These are phyloP conservation scores for Aspergillus sp. DNA, from an alignment of 2,329 filamentous ascomycete genomes.

Conservation along the genomic window DNA sequence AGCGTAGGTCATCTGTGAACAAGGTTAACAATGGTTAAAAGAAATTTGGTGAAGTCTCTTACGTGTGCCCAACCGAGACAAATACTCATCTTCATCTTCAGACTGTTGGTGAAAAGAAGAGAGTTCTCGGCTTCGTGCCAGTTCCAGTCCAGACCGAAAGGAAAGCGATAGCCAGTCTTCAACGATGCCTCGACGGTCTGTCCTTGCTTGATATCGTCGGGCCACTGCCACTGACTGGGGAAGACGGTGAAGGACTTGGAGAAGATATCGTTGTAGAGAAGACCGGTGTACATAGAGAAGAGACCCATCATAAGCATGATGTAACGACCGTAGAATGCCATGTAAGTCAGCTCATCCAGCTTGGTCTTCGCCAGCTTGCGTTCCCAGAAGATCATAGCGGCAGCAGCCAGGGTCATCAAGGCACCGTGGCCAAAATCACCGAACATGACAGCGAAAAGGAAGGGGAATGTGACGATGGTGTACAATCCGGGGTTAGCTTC, in stretches of 20 bases:
- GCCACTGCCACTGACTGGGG: constrained; percentile 86
- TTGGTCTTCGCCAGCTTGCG: constrained; percentile 80
- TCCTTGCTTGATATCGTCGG: constrained; percentile 66
- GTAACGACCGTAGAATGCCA: constrained; percentile 98
- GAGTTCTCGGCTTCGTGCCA: constrained; percentile 98
- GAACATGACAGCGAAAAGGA: constrained; percentile 99
- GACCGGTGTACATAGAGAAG: constrained; percentile 94
- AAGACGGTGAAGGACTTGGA: constrained; percentile 91
- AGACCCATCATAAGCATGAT: constrained; percentile 98
- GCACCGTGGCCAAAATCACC: constrained; percentile 93
- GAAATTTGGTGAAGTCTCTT: constrained; percentile 24
- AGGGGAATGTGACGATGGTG: constrained; percentile 97
- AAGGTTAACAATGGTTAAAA: constrained; percentile 2
- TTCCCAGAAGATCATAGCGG: constrained; percentile 96
- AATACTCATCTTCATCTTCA: constrained; percentile 99
- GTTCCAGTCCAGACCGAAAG: constrained; percentile 91
- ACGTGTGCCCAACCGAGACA: constrained; percentile 89
- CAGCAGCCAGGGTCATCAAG: constrained; percentile 80
- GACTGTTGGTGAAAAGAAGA: constrained; percentile 93
- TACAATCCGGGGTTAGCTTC: constrained; percentile 96
- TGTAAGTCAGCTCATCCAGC: constrained; percentile 93
- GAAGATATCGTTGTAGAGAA: constrained; percentile 97
- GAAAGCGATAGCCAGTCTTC: constrained; percentile 78
- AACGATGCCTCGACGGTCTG: constrained; percentile 67
- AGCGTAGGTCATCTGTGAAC: constrained; percentile 83